phyloP scores from a whole-genome alignment of 805 yeast genomes.

The Ogataea thermomethanolica region DNA sequence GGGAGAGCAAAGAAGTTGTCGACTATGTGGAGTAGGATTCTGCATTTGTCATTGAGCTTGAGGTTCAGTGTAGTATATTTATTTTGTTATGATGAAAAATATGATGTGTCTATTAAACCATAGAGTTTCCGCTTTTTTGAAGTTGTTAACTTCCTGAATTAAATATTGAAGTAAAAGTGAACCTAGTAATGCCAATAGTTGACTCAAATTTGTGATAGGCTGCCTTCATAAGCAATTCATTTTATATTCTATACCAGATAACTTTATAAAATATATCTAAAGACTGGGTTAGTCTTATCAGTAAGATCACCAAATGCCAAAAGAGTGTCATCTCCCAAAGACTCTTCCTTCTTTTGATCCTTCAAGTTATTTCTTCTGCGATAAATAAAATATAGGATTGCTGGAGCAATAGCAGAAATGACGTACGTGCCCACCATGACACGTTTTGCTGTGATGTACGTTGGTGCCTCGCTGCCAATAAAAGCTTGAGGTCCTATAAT shows the following conservation, averaged over 20 bases:
- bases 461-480: constrained; percentile 40
- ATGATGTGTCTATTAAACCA: too few relatives aligned
- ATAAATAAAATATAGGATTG: constrained; percentile 28
- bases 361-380: constrained; percentile 37
- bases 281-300: constrained; percentile 48
- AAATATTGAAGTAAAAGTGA: too few relatives aligned
- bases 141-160: too few relatives aligned
- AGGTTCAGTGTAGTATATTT: too few relatives aligned
- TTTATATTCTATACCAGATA: too few relatives aligned
- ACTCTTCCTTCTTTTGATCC: constrained; percentile 25
- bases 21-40: not conserved
- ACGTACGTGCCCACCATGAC: constrained; percentile 31
- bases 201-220: too few relatives aligned
- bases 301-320: constrained; percentile 49
- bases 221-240: too few relatives aligned
- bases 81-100: too few relatives aligned
- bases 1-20: not conserved
- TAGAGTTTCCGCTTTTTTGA: too few relatives aligned
- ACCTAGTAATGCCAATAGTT: too few relatives aligned
- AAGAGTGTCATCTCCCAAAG: constrained; percentile 16
- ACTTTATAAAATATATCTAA: constrained; percentile 38
- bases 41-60: too few relatives aligned
- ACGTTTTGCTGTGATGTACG: constrained; percentile 38
- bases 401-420: constrained; percentile 12
- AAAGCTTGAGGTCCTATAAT: constrained; percentile 50